Base-by-base conservation (phyloP, 305 asterid species). In the Solanum hybrid region DNA sequence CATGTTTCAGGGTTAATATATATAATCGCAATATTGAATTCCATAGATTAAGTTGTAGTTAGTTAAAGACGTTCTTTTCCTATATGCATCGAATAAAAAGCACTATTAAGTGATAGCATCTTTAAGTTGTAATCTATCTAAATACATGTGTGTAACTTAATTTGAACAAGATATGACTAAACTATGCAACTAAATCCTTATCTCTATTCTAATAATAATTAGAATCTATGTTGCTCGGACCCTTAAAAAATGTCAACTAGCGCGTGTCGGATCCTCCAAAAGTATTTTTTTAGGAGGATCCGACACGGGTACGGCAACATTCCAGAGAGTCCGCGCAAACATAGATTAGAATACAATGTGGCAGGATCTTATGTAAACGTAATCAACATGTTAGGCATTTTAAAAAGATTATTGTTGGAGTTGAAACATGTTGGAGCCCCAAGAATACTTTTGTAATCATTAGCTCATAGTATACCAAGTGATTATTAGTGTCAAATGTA, bases 351-450 rank as follows among this genome's bases (percentile, higher is more conserved):
- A 64, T 22, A 64, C 72, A 64, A 64, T 64, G 72, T 64, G 72
- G 27, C 27, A 22, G 72, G 12, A 64, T 64, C 27, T 64, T 64
- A 64, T 20, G 5, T 20, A 60, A 60, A 60, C 71, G 5, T 0
- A 20, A 79, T 9, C 10, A 1, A 14, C 56, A 60, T 60, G 71
- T 60, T n/a, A 79, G 32, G 12, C 1, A 79, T 3, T 0, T 37
- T 24, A 6, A 38, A 79, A 37, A 0, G 60, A 79, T 79, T 37
- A n/a, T 24, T 37, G n/a, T 11, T 40, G 24, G 24, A 80, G 69
- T 80, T 40, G 60, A n/a, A 69, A 79, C 64, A 79, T 79, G 85
- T 34, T 79, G 32, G 32, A 22, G 34, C 34, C 85, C n/a, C 24
- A 38, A 0, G 10, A 79, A 66, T 31, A 79, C 42, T 79, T 24